Conservation (phyloP, 163 green algal genomes). For the Scenedesmus sp. region DNA sequence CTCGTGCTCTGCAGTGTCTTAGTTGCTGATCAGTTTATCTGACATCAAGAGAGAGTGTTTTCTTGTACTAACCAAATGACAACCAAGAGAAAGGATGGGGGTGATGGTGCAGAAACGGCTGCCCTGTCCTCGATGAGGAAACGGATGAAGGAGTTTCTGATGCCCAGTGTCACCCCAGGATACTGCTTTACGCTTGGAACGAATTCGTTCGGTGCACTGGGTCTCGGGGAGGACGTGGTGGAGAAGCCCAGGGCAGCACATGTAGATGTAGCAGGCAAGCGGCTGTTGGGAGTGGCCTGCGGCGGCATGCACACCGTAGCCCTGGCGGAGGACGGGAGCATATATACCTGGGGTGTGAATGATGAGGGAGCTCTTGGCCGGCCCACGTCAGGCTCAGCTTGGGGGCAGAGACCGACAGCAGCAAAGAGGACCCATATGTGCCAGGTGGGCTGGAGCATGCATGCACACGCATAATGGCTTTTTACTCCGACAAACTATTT, state of each 20-base stretch:
- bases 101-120: neutral
- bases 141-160: constrained; percentile 34
- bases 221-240: constrained; percentile 62
- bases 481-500: neutral
- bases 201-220: constrained; percentile 63
- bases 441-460: constrained; percentile 3
- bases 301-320: constrained; percentile 94
- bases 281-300: constrained; percentile 65
- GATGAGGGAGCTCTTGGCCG: constrained; percentile 94
- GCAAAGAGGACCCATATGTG: constrained; percentile 53
- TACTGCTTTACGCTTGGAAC: constrained; percentile 56
- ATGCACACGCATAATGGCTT: neutral
- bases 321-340: constrained; percentile 70
- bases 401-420: constrained; percentile 8
- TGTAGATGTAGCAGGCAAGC: constrained; percentile 51
- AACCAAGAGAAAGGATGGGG: constrained; percentile 31
- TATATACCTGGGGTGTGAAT: constrained; percentile 94
- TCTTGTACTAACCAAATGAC: neutral
- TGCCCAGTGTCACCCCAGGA: neutral
- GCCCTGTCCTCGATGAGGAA: neutral
- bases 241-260: constrained; percentile 58
- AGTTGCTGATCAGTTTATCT: neutral
- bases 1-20: neutral
- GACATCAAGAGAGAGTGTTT: neutral
- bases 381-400: constrained; percentile 47